Base-by-base conservation (phyloP, 2,329 filamentous ascomycete species). In the Alternaria burnsii region DNA sequence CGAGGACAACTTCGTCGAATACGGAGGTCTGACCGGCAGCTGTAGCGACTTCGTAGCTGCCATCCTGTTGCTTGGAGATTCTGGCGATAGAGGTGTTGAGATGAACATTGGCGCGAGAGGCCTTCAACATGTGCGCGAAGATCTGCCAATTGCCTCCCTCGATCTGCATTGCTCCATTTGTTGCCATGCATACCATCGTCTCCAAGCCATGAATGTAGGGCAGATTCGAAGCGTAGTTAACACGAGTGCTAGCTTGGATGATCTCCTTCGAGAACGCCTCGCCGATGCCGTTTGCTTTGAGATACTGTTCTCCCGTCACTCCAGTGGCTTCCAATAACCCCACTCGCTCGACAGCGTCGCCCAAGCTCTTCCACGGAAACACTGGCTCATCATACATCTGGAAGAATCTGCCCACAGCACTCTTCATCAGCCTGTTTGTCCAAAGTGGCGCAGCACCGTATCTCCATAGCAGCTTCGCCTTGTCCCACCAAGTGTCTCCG, bases 151-250 rank as follows among this genome's bases (percentile, higher is more conserved):
- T 99, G 2, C 95, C 95, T 7, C 93, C 93, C 14, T 86, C 79
- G 1, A 98, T 86, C 18, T 90, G 84, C 75, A 93, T 87, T 0
- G 94, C 92, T 7, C 93, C 93, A 53, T 94, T 90, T 0, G 93
- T 91, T 2, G 94, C 91, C 88, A 98, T 92, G 43, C 93, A 94
- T 2, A 96, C 91, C 90, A 97, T 93, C 1, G 94, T 88, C 71
- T 96, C 93, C 1, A 99, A 80, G 0, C 93, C 95, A 72, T 98
- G 94, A 48, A 98, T 95, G 36, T 88, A 82, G n/a, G 83, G 86
- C 12, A 98, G 79, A 69, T 98, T 97, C 50, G 94, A 92, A 1
- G 91, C 95, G 79, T 97, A 99, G 78, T 98, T 98, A 65, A 97
- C 94, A 20, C 95, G 86, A 1, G 95, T 97, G 58, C 89, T 78